Evolutionary conservation across 108 stramenopile species (phyloP), one percentile per base, ranked within the genome.

Genomic region (Cyclostephanos tholiformis): DNA sequence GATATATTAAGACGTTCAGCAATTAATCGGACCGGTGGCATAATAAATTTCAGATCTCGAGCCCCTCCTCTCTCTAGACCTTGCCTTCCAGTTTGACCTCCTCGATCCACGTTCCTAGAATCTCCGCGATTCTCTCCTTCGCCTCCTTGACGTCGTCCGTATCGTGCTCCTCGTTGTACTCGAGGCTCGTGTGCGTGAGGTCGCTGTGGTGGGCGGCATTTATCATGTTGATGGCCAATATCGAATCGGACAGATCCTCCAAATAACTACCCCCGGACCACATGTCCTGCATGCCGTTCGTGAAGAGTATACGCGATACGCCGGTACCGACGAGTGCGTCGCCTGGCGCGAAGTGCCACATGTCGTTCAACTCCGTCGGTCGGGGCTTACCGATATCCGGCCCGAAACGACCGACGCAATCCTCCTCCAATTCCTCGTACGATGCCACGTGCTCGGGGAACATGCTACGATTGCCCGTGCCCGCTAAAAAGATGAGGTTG

Each of bases 141-240:
- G 85, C 93, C 30, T 87, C 56, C 53, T 79, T 55, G 32, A 92
- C 79, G 46, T 89, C 91, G 30, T 81, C 74, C 0, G 88, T 92
- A 77, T 41, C 41, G 41, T 41, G 41, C 41, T 41, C 41, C 7
- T 89, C 91, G 17, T 84, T 63, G 8, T 76, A 71, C 25, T 48
- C 66, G 4, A 86, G 88, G 13, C 84, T 86, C 44, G 63, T 51
- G 36, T 75, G 74, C 11, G 76, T 62, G 30, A 94, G 57, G 41
- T 94, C 93, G 35, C 66, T 73, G 65, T 91, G 90, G 76, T 94
- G 93, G 6, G 93, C 93, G 9, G 90, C 93, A 70, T 88, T 88
- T n/a, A 80, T 80, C 49, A 94, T 86, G 63, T 94, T 94, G 51
- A 94, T 23, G 1, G 77, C 86, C 3, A 82, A 20, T 16, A 94